These are phyloP conservation scores for Symbiodinium natans DNA, from an alignment of 73 alveolate species.

Conservation along the genomic window DNA sequence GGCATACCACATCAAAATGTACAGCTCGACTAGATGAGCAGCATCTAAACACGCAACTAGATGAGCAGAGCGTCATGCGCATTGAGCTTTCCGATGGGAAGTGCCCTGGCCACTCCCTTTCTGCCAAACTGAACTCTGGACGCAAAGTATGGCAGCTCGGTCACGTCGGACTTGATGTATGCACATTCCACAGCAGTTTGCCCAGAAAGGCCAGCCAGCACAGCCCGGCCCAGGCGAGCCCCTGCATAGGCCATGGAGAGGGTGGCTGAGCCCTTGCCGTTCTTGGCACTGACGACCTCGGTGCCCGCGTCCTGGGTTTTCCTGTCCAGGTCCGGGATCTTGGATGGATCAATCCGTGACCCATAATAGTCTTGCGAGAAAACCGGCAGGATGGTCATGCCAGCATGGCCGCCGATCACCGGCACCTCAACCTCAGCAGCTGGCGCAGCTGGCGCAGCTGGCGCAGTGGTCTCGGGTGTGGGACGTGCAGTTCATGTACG, in stretches of 20 bases:
- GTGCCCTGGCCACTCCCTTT: slow-evolving; percentile 45
- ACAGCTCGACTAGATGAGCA: too few species aligned
- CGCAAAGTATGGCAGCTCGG: slow-evolving; percentile 44
- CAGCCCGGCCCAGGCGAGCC: slow-evolving; percentile 74
- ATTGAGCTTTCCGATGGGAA: slow-evolving; percentile 31
- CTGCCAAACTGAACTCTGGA: slow-evolving; percentile 43
- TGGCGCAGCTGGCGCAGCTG: too few species aligned
- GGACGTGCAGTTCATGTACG: too few species aligned
- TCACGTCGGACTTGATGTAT: slow-evolving; percentile 74
- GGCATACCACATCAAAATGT: too few species aligned
- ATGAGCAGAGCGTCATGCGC: slow-evolving; percentile 20
- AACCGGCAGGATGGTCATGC: slow-evolving; percentile 83
- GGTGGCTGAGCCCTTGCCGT: slow-evolving; percentile 90
- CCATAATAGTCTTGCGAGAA: slow-evolving; percentile 55
- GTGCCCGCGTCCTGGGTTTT: slow-evolving; percentile 69
- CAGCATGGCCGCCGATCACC: slow-evolving; percentile 85
- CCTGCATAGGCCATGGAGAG: slow-evolving; percentile 92
- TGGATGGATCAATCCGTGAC: neutral
- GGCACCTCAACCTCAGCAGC: slow-evolving; percentile 82
- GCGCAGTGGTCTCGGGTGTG: too few species aligned
- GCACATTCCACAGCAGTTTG: slow-evolving; percentile 52
- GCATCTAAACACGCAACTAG: too few species aligned
- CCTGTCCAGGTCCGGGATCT: slow-evolving; percentile 27
- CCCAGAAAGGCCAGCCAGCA: slow-evolving; percentile 69
- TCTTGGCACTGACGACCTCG: slow-evolving; percentile 67